These are phyloP conservation scores for Suhomyces faveliae DNA, from an alignment of 805 yeast genomes.

Conservation along the genomic window DNA sequence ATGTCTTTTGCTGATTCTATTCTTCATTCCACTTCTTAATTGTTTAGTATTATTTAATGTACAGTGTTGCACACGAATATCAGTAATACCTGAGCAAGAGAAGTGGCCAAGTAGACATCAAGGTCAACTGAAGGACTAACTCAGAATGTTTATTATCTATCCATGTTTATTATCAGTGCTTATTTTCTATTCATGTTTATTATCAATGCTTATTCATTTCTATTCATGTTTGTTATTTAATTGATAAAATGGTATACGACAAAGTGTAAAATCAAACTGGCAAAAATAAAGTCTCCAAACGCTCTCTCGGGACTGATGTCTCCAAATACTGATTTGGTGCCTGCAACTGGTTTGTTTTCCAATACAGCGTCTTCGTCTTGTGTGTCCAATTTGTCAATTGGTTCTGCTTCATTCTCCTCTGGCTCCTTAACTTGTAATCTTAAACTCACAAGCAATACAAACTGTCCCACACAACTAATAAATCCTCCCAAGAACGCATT, in stretches of 20 bases:
- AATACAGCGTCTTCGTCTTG: not conserved
- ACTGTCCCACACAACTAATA: conserved; percentile 89
- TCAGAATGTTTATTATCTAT: no score
- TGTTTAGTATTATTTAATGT: conserved; percentile 1
- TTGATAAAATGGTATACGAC: conserved; percentile 80
- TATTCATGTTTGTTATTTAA: not conserved
- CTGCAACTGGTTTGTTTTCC: conserved; percentile 9
- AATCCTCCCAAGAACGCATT: conserved; percentile 96
- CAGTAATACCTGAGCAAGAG: no score
- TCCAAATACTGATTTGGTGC: conserved; percentile 12
- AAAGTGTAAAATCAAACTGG: conserved; percentile 86
- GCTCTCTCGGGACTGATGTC: conserved; percentile 51
- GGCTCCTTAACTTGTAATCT: conserved; percentile 58
- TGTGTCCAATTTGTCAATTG: conserved; percentile 1
- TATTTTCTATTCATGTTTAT: no score
- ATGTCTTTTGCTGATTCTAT: not conserved
- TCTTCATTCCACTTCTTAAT: conserved; percentile 1
- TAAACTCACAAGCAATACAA: conserved; percentile 80
- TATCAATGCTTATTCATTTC: no score
- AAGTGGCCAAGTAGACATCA: no score
- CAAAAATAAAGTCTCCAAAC: conserved; percentile 84
- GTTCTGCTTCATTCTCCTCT: not conserved
- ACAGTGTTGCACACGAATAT: not conserved
- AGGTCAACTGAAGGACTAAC: no score
- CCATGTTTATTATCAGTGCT: no score